These are phyloP conservation scores for Brassica incana DNA, from an alignment of 345 rosid species.

Conservation along the genomic window DNA sequence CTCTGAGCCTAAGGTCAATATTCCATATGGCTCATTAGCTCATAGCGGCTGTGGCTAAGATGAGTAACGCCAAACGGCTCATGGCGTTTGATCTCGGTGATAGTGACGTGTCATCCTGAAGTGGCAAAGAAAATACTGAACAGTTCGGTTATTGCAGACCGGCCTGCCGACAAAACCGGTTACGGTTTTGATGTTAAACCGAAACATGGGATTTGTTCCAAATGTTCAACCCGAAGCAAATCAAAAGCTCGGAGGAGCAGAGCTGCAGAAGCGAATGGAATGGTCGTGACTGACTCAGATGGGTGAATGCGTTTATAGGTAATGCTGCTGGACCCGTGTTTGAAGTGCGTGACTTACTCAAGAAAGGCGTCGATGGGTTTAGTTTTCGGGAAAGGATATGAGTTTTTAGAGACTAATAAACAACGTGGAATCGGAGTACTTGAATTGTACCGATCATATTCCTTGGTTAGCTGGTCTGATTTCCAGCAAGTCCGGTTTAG, in stretches of 20 bases:
- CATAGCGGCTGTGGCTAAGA: slow-evolving; percentile 50
- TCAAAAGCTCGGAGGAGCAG: slow-evolving; percentile 51
- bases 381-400: slow-evolving; percentile 60
- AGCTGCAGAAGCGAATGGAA: slow-evolving; percentile 9
- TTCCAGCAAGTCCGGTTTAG: slow-evolving; percentile 64
- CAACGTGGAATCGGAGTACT: slow-evolving; percentile 44
- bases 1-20: slow-evolving; percentile 50
- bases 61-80: slow-evolving; percentile 53
- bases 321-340: slow-evolving; percentile 19
- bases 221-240: slow-evolving; percentile 63
- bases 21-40: slow-evolving; percentile 58
- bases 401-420: slow-evolving; percentile 36
- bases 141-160: slow-evolving; percentile 71
- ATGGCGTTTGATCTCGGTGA: slow-evolving; percentile 68
- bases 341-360: slow-evolving; percentile 52
- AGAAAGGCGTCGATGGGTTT: slow-evolving; percentile 71
- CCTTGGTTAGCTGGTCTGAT: slow-evolving; percentile 67
- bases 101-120: slow-evolving; percentile 64
- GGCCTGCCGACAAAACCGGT: slow-evolving; percentile 73
- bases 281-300: slow-evolving; percentile 47
- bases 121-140: slow-evolving; percentile 68
- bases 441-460: slow-evolving; percentile 78
- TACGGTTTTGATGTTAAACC: slow-evolving; percentile 66
- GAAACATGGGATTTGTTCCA: slow-evolving; percentile 82
- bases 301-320: slow-evolving; percentile 39